Evolutionary conservation across 169 alveolate species (phyloP), one percentile per base, ranked within the genome.

Genomic region (Plasmodium fragile): DNA sequence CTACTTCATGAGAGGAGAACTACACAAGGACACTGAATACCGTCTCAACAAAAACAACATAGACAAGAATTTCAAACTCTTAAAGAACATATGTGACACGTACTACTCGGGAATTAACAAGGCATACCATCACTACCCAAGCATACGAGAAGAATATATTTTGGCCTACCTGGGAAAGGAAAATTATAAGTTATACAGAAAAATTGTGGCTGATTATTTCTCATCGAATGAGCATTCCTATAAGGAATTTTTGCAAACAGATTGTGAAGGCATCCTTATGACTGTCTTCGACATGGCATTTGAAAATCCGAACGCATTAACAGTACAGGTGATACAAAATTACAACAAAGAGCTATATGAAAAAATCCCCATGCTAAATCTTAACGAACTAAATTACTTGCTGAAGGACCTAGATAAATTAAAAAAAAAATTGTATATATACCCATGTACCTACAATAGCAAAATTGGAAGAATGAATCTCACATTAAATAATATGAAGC

Each of bases 21-120:
- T 91, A 30, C 94, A 91, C 59, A 71, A 91, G 77, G 94, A 81
- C 53, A 91, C 94, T 2, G 94, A 91, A 69, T 91, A 91, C 73
- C 73, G 83, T 11, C 75, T 91, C 30, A 91, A 91, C 55, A 91
- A 91, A 81, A 91, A 91, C 39, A 91, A 91, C 30, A 75, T 91
- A 13, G 94, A 91, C 28, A 91, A 79, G 70, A 91, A 52, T 55
- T 91, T 80, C 45, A 91, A 80, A 81, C 32, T 32, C 30, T 18
- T 91, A 13, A 91, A 81, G 13, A 13, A 91, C 53, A 91, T 81
- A 79, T 91, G 85, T 91, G 94, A 91, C 73, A 91, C 16, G 13
- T 91, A 91, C 77, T 81, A 80, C 75, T 91, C 94, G 16, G 94
- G 94, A 34, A 55, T 91, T 81, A 91, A 91, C 39, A 45, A 91